Evolutionary conservation across 768 basidiomycete genomes (phyloP).

Genomic region (Suillus weaverae): DNA sequence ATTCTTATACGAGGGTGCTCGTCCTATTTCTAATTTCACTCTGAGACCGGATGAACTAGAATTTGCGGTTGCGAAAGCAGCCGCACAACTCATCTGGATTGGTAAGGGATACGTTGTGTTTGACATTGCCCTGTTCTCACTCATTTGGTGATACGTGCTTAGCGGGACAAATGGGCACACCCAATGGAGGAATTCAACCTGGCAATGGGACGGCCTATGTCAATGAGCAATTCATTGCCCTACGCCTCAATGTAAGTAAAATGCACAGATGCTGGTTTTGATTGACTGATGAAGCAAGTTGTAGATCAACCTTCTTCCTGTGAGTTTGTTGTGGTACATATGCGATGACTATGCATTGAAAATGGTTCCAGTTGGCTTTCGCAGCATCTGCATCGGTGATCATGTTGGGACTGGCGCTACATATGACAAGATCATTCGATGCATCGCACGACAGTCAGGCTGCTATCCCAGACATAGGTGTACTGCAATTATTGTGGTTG

Average conservation of each 20-base stretch:
- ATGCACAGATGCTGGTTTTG: not conserved
- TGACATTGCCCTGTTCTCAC: not conserved
- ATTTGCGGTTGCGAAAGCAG: conserved; percentile 9
- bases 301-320: not conserved
- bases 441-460: not conserved
- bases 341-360: not conserved
- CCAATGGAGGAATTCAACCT: not conserved
- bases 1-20: not conserved
- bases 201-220: not conserved
- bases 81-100: conserved; percentile 11
- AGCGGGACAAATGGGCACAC: not conserved
- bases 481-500: conserved; percentile 12
- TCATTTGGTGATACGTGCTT: not conserved
- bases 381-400: not conserved
- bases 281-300: not conserved
- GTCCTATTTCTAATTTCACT: not conserved
- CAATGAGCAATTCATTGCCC: not conserved
- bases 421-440: not conserved
- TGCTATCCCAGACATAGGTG: not conserved
- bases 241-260: not conserved
- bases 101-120: conserved; percentile 1
- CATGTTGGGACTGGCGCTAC: not conserved
- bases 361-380: not conserved
- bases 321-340: not conserved
- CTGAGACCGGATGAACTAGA: conserved; percentile 13